Evolutionary conservation across 169 alveolate species (phyloP), one percentile per base, ranked within the genome.

Genomic region (Eimeria tenella): DNA sequence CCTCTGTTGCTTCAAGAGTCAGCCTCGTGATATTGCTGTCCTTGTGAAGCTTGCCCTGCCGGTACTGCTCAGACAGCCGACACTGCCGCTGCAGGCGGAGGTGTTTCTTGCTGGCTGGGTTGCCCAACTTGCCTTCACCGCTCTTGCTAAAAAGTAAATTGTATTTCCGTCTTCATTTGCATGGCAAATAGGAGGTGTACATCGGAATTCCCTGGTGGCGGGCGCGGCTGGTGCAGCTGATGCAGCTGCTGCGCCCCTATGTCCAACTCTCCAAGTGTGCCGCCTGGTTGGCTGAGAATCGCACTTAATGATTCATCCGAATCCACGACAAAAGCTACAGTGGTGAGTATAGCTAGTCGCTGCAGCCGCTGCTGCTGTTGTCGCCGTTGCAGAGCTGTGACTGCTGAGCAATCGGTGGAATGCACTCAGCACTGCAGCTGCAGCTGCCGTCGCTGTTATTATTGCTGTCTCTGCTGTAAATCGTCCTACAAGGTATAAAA

Each of bases 171-270:
- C 13, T 49, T 31, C 50, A 7, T 73, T 49, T 42, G 83, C 60
- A 31, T 42, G 83, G 19, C 13, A 73, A 73, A 49, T 21, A 5
- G 23, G 58, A 10, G 25, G 19, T 58, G 19, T 4, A 42, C 19
- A 13, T 55, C 19, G 19, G 83, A 7, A 49, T 25, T 50, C 55
- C 5, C 53, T n/a, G 10, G 81, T 21, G 5, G 42, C 83, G 5
- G 83, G 31, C 31, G 83, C 83, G 31, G 83, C 83, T 42, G 83
- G 23, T 6, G 82, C 17, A 7, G 82, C 62, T 73, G n/a, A 19
- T 71, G 83, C 83, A 73, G 83, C 17, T n/a, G 42, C 60, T 58
- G 62, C 83, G 83, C 83, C 50, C 11, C 60, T 49, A 3, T 2
- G 31, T 13, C 50, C 58, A 71, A 71, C 56, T 71, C 56, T 52